Percentiles rank a stretch among this genome's conserved stretches.
These are phyloP conservation scores for Helianthus tuberosus DNA, from an alignment of 129 eudicot species.

Conservation along the genomic window DNA sequence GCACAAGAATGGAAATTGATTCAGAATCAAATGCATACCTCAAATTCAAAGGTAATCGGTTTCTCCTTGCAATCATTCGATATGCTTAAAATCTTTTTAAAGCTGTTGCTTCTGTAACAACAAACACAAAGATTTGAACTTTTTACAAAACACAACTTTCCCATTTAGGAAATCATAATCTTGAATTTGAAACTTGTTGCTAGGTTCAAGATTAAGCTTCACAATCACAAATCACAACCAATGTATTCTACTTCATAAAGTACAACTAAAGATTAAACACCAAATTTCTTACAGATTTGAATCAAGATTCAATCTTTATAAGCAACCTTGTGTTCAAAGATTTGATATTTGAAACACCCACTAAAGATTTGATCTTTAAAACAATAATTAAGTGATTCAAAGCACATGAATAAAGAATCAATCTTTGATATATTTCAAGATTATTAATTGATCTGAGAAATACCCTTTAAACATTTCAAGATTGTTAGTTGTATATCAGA, in stretches of 20 bases:
- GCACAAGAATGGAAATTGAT: too few species aligned
- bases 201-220: constrained; percentile 2
- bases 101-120: constrained; percentile 29
- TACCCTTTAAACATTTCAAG: too few species aligned
- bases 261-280: constrained; percentile 14
- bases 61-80: constrained; percentile 23
- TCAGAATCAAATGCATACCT: constrained; percentile 42
- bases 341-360: too few species aligned
- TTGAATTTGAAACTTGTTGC: constrained; percentile 8
- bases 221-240: background rate
- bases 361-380: too few species aligned
- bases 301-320: constrained; percentile 22
- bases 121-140: constrained; percentile 12
- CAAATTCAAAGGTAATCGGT: constrained; percentile 19
- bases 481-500: too few species aligned
- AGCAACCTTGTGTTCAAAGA: too few species aligned
- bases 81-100: constrained; percentile 1
- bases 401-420: background rate
- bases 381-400: background rate
- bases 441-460: too few species aligned
- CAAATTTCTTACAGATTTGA: background rate
- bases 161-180: background rate
- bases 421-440: background rate
- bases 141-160: background rate
- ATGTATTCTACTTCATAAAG: background rate